phyloP scores from a whole-genome alignment of 78 protist species.

The Ministeria vibrans region DNA sequence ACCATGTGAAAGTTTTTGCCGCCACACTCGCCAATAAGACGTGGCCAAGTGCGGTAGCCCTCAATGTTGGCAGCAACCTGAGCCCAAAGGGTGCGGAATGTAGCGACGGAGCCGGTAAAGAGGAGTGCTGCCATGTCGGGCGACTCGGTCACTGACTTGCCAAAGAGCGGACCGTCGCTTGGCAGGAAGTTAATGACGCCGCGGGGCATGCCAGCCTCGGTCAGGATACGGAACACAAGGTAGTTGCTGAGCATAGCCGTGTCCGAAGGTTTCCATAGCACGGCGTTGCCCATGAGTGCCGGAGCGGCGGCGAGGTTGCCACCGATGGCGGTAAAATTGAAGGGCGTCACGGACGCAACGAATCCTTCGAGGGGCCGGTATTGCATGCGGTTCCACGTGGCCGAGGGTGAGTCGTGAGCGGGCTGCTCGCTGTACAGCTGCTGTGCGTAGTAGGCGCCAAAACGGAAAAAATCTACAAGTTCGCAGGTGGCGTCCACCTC shows the following conservation, averaged over 20 bases:
- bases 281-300: slow-evolving; percentile 90
- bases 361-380: slow-evolving; percentile 90
- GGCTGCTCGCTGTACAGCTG: slow-evolving; percentile 80
- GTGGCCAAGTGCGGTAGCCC: slow-evolving; percentile 60
- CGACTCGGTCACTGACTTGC: slow-evolving; percentile 32
- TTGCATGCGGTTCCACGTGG: slow-evolving; percentile 78
- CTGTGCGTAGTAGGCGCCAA: slow-evolving; percentile 57
- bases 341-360: slow-evolving; percentile 85
- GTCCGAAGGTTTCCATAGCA: slow-evolving; percentile 86
- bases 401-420: slow-evolving; percentile 37
- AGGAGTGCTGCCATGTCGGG: slow-evolving; percentile 70
- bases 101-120: slow-evolving; percentile 87
- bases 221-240: slow-evolving; percentile 28
- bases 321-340: slow-evolving; percentile 94
- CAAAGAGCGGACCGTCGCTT: not conserved
- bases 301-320: slow-evolving; percentile 80
- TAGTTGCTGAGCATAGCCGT: slow-evolving; percentile 70
- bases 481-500: slow-evolving; percentile 90
- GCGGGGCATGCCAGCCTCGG: slow-evolving; percentile 89
- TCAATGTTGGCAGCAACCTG: slow-evolving; percentile 54
- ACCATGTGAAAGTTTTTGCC: slow-evolving; percentile 92
- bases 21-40: slow-evolving; percentile 92
- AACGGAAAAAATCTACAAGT: slow-evolving; percentile 79
- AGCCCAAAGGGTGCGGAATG: slow-evolving; percentile 58
- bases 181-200: slow-evolving; percentile 43